Base-by-base conservation (phyloP, 225 moss, liverwort and hornwort genomes). In the Sphagnum contortum region DNA sequence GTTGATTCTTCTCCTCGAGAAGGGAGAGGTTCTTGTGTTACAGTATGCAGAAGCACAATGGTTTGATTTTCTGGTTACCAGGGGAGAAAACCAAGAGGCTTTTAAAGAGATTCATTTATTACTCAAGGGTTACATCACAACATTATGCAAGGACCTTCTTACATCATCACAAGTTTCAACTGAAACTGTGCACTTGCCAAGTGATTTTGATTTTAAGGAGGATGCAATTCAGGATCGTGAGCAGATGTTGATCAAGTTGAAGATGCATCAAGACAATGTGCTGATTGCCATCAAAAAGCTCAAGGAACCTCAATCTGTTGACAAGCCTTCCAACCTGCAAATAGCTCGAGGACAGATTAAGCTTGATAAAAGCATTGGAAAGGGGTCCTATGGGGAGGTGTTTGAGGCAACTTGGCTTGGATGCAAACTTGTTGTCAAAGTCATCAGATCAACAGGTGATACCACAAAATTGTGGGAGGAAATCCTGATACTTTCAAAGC, bases 201-300 rank as follows among this genome's bases (percentile, higher is more conserved):
- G 6, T 12, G 48, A 3, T 49, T 48, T 14, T 48, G 11, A 48
- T 63, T 49, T 48, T 8, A 11, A 48, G 63, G 50, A 63, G 63
- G 48, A 11, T 63, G 63, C 48, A 48, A 49, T 49, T 48, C 11
- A 63, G 49, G 63, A 63, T 8, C 63, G 50, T 63, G 48, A 63
- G 5, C 49, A 49, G 48, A 12, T 63, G 48, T 49, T 63, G 11
- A 14, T 10, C 48, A 63, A 49, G 63, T 63, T 63, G 12, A 63
- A 11, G 10, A 14, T n/a, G 11, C 2, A 9, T 48, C 13, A 48
- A 48, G 29, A 63, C 48, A 6, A 8, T 13, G 48, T 63, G 11
- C 47, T 48, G 8, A 13, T 63, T 4, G 63, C 63, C 48, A 63
- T 49, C 48, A 49, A 63, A 14, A 63, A 63, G 63, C n/a, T 63